Evolutionary conservation across 1,284 basidiomycete genomes (phyloP).

Genomic region (Cerrena zonata): DNA sequence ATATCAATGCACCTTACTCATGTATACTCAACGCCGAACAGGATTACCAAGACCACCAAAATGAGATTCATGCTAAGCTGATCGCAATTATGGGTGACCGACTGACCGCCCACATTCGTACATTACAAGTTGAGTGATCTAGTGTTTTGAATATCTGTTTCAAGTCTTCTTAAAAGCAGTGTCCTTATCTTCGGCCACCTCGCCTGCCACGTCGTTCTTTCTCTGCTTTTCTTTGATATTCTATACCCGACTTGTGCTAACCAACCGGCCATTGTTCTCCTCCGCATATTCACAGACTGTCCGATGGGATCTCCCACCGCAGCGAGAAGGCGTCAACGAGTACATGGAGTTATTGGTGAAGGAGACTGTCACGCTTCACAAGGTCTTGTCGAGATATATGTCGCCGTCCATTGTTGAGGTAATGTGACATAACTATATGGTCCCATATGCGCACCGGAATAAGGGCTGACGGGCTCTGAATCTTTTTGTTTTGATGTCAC

Average conservation of each 20-base stretch:
- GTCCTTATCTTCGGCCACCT: too few species aligned
- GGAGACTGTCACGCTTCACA: conserved; percentile 94
- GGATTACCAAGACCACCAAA: conserved; percentile 99
- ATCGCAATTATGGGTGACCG: conserved; percentile 98
- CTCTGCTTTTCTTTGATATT: neutral
- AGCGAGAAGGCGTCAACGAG: conserved; percentile 57
- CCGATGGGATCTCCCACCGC: conserved; percentile 66
- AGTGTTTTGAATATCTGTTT: conserved; percentile 3
- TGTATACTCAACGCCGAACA: conserved; percentile 23
- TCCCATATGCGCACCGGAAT: neutral
- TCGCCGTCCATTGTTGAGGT: conserved; percentile 75
- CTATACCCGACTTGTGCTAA: neutral
- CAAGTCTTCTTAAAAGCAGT: too few species aligned
- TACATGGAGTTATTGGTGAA: conserved; percentile 92
- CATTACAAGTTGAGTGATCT: conserved; percentile 53
- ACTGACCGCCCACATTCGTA: conserved; percentile 78
- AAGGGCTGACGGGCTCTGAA: neutral
- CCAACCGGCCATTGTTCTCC: conserved; percentile 1
- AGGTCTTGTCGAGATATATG: conserved; percentile 90
- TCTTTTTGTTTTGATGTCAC: conserved; percentile 8
- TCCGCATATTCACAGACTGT: conserved; percentile 43
- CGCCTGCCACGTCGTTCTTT: neutral
- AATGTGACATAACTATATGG: conserved; percentile 23
- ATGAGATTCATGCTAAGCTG: conserved; percentile 96
- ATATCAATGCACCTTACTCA: neutral